These are phyloP conservation scores for Cladophialophora psammophila DNA, from an alignment of 2,329 filamentous ascomycete species.

Conservation along the genomic window DNA sequence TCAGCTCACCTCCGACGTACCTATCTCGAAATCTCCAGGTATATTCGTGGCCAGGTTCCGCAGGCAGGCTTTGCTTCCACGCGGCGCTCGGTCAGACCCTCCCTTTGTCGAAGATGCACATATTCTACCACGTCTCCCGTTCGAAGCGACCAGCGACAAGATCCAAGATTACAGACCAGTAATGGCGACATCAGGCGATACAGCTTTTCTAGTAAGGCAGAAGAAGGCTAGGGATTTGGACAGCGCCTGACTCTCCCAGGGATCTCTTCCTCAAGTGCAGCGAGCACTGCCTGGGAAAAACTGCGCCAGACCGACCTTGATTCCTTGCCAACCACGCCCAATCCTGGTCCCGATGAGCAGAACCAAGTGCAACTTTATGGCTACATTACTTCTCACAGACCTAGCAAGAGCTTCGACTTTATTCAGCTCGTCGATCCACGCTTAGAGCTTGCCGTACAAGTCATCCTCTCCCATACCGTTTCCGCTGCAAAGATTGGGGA, in stretches of 20 bases:
- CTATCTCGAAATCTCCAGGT: conserved; percentile 51
- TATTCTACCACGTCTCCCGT: conserved; percentile 7
- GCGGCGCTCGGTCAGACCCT: not conserved
- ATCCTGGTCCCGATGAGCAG: not conserved
- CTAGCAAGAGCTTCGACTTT: conserved; percentile 34
- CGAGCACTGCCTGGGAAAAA: conserved; percentile 22
- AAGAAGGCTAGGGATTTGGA: not conserved
- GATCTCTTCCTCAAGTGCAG: not conserved
- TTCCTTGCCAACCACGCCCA: conserved; percentile 3
- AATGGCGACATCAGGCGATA: conserved; percentile 1
- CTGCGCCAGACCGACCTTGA: conserved; percentile 18
- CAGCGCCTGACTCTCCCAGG: conserved; percentile 4
- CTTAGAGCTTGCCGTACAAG: conserved; percentile 38
- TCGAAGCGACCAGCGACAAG: not conserved
- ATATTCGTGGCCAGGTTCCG: conserved; percentile 41
- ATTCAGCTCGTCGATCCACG: conserved; percentile 33
- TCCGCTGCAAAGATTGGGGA: not conserved
- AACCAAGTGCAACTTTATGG: conserved; percentile 30
- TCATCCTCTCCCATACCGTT: conserved; percentile 26
- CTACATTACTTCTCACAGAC: conserved; percentile 38
- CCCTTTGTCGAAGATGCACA: conserved; percentile 7
- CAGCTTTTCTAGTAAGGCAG: conserved; percentile 2
- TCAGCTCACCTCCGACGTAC: conserved; percentile 43
- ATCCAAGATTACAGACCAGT: not conserved
- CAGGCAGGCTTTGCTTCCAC: conserved; percentile 2